Percentiles rank a stretch among this genome's conserved stretches.
phyloP scores from a whole-genome alignment of 192 early-diverging fungal genomes.

The Podila epicladia region DNA sequence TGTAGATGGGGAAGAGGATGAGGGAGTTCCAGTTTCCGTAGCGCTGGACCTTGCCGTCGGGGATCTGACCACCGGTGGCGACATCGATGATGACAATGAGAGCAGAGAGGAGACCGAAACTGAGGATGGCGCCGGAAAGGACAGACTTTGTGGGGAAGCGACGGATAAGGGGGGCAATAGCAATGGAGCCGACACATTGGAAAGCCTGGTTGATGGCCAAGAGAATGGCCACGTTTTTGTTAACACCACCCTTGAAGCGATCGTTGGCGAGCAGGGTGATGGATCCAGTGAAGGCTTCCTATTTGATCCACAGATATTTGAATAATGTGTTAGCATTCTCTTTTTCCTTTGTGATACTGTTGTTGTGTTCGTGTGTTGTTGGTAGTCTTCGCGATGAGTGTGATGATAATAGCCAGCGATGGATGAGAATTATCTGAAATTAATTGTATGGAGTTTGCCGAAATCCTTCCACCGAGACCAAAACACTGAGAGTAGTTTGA shows the following conservation, averaged over 20 bases:
- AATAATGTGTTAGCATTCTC: not conserved
- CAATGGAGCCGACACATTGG: conserved; percentile 63
- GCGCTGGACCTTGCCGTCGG: conserved; percentile 13
- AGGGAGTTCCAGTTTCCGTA: conserved; percentile 49
- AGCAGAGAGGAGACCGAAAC: conserved; percentile 55
- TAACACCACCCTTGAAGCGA: conserved; percentile 2
- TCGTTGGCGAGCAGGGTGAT: conserved; percentile 26
- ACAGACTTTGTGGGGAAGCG: conserved; percentile 54
- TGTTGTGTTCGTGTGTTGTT: too few relatives aligned
- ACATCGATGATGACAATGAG: conserved; percentile 63
- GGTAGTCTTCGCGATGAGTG: too few relatives aligned
- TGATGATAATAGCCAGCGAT: too few relatives aligned
- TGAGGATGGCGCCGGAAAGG: conserved; percentile 52
- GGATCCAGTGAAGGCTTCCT: conserved; percentile 37
- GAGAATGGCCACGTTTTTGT: conserved; percentile 14
- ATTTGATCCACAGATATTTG: conserved; percentile 30
- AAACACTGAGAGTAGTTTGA: too few relatives aligned
- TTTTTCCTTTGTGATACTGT: too few relatives aligned
- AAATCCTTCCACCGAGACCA: too few relatives aligned
- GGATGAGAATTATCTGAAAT: too few relatives aligned
- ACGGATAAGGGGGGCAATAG: conserved; percentile 59
- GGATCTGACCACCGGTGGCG: conserved; percentile 56
- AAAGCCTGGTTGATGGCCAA: conserved; percentile 59
- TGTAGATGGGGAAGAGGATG: conserved; percentile 57
- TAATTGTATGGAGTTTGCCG: too few relatives aligned